Percentiles rank a stretch among this genome's conserved stretches.
Conservation (phyloP, 2,329 filamentous ascomycete genomes). For the Pseudogymnoascus sp. region DNA sequence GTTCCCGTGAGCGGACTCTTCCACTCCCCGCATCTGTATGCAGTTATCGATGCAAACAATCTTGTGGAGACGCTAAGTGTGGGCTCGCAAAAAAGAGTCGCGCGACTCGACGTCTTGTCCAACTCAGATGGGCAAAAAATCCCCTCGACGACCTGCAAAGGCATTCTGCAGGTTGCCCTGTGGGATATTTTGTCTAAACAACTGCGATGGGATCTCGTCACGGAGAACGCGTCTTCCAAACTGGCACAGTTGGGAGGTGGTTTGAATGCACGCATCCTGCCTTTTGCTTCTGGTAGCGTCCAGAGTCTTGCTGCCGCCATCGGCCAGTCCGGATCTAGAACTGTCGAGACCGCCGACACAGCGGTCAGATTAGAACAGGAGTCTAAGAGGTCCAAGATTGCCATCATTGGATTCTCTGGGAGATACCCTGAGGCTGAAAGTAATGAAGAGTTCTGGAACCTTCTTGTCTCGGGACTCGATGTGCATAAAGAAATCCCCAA, state of each 20-base stretch:
- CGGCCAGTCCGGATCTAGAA: slow-evolving; percentile 27
- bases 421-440: slow-evolving; percentile 27
- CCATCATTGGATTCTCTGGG: slow-evolving; percentile 30
- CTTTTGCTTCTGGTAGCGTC: too few species aligned
- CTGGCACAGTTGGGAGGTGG: slow-evolving; percentile 27
- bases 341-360: slow-evolving; percentile 35
- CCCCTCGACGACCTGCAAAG: too few species aligned
- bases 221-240: slow-evolving; percentile 34
- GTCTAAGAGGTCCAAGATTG: slow-evolving; percentile 47
- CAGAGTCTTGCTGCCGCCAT: too few species aligned
- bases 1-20: slow-evolving; percentile 23
- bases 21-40: slow-evolving; percentile 27
- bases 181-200: too few species aligned
- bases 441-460: slow-evolving; percentile 29
- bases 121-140: too few species aligned
- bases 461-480: slow-evolving; percentile 61
- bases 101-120: too few species aligned
- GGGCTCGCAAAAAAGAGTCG: too few species aligned
- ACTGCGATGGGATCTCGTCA: slow-evolving; percentile 36
- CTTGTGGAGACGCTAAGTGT: too few species aligned
- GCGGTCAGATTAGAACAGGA: slow-evolving; percentile 17
- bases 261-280: too few species aligned
- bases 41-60: too few species aligned
- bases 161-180: too few species aligned
- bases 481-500: slow-evolving; percentile 53